phyloP scores from a whole-genome alignment of 768 basidiomycete species.

The Grammothele lineata region DNA sequence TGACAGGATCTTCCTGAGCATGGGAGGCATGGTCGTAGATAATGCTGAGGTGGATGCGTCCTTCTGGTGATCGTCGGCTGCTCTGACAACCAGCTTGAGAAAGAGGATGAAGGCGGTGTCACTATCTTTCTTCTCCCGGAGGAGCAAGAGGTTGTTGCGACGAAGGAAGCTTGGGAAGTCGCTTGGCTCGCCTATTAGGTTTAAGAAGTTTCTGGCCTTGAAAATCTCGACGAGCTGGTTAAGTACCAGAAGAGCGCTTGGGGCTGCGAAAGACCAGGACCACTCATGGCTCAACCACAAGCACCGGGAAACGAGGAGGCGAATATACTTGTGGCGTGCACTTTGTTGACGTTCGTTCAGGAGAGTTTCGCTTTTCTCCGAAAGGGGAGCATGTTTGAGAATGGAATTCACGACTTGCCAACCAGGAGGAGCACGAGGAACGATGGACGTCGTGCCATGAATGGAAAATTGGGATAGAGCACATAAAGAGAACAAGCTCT shows the following conservation, averaged over 20 bases:
- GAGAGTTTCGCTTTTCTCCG: slow-evolving; percentile 1
- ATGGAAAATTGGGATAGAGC: slow-evolving; percentile 76
- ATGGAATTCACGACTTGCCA: slow-evolving; percentile 67
- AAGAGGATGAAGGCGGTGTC: slow-evolving; percentile 81
- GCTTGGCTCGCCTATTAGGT: slow-evolving; percentile 54
- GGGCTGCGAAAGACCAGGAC: slow-evolving; percentile 64
- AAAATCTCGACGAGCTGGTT: slow-evolving; percentile 68
- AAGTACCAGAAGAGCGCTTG: slow-evolving; percentile 54
- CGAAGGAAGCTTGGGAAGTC: slow-evolving; percentile 75
- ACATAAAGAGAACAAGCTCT: slow-evolving; percentile 60
- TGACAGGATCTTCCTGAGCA: slow-evolving; percentile 64
- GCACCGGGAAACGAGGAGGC: slow-evolving; percentile 66
- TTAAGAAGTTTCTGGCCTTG: slow-evolving; percentile 69
- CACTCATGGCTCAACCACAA: slow-evolving; percentile 70
- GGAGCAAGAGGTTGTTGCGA: slow-evolving; percentile 46
- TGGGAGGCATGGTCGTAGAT: slow-evolving; percentile 31
- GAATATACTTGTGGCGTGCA: slow-evolving; percentile 71
- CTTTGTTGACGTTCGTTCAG: no score
- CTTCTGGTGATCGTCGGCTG: slow-evolving; percentile 34
- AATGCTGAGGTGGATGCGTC: slow-evolving; percentile 16
- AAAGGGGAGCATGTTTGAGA: slow-evolving; percentile 55
- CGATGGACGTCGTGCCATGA: slow-evolving; percentile 40
- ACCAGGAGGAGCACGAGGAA: slow-evolving; percentile 41
- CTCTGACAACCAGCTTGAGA: slow-evolving; percentile 75
- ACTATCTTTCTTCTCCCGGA: slow-evolving; percentile 42